These are phyloP conservation scores for Coccomyxa sp. DNA, from an alignment of 139 green algal species.

Conservation along the genomic window DNA sequence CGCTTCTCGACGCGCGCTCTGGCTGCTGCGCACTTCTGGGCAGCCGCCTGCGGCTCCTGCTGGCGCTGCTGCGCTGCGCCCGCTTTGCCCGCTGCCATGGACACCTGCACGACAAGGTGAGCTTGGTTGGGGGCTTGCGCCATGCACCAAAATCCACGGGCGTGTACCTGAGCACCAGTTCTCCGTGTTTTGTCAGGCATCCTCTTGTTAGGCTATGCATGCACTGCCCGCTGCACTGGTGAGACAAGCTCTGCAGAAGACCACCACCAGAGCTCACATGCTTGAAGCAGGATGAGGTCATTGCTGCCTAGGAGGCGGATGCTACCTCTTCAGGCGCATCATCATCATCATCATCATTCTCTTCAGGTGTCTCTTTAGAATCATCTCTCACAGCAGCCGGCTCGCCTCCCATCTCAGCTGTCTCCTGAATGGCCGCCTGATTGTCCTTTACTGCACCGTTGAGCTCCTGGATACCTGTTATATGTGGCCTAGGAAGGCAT, in stretches of 20 bases:
- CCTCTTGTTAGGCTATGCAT: neutral
- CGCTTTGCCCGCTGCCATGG: neutral
- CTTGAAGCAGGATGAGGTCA: neutral
- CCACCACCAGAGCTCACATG: neutral
- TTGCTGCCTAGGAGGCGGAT: neutral
- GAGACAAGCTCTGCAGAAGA: neutral
- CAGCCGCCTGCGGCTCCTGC: neutral
- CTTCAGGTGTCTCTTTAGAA: neutral
- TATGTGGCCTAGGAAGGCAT: too few relatives aligned
- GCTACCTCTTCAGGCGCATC: neutral
- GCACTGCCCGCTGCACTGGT: neutral
- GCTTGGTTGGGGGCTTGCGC: neutral
- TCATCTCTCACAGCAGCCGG: neutral
- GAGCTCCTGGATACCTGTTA: neutral
- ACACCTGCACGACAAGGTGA: neutral
- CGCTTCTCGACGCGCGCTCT: neutral
- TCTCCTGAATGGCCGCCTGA: neutral
- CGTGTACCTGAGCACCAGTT: neutral
- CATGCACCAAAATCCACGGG: neutral
- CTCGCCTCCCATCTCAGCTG: neutral
- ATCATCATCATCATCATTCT: neutral
- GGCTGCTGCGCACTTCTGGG: neutral
- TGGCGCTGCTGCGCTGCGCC: neutral
- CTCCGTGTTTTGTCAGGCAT: neutral
- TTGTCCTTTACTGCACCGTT: neutral